Conservation (phyloP, 495 filamentous ascomycete species). For the Penicillium alfredii region DNA sequence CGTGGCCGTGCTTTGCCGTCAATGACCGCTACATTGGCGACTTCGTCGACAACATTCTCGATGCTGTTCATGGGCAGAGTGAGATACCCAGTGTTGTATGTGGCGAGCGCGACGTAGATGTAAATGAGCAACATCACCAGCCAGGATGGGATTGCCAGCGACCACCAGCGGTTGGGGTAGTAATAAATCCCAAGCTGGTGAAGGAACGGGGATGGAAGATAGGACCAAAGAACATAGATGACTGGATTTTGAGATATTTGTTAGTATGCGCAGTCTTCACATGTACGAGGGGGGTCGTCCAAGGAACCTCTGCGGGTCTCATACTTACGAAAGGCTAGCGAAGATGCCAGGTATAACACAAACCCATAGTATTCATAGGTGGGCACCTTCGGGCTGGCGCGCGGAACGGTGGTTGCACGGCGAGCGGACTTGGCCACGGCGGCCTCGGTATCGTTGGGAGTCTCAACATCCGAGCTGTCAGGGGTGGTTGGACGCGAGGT, state of each 20-base stretch:
- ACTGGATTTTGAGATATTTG: slow-evolving; percentile 36
- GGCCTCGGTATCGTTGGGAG: slow-evolving; percentile 54
- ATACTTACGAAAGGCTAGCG: slow-evolving; percentile 59
- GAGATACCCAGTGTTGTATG: slow-evolving; percentile 83
- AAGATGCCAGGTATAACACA: slow-evolving; percentile 83
- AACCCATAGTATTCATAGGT: slow-evolving; percentile 99
- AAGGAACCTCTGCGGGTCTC: not conserved
- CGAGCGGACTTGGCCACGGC: slow-evolving; percentile 59
- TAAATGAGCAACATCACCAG: slow-evolving; percentile 84
- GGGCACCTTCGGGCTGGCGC: slow-evolving; percentile 85
- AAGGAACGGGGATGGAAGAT: slow-evolving; percentile 84
- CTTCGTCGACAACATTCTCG: slow-evolving; percentile 90
- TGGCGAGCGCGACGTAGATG: slow-evolving; percentile 88
- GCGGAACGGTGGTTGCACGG: slow-evolving; percentile 67
- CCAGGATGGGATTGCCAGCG: slow-evolving; percentile 81
- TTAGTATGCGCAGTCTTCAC: slow-evolving; percentile 1
- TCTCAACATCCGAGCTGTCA: slow-evolving; percentile 81
- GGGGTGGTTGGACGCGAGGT: slow-evolving; percentile 88
- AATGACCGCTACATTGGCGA: slow-evolving; percentile 76
- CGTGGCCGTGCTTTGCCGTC: slow-evolving; percentile 61
- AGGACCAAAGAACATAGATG: slow-evolving; percentile 91
- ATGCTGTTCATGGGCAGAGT: slow-evolving; percentile 74
- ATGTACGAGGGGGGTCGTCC: too few relatives aligned
- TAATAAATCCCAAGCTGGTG: slow-evolving; percentile 93
- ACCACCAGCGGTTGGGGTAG: slow-evolving; percentile 98